Evolutionary conservation across 495 filamentous ascomycete species (phyloP).

Genomic region (Penicillium verhagenii): DNA sequence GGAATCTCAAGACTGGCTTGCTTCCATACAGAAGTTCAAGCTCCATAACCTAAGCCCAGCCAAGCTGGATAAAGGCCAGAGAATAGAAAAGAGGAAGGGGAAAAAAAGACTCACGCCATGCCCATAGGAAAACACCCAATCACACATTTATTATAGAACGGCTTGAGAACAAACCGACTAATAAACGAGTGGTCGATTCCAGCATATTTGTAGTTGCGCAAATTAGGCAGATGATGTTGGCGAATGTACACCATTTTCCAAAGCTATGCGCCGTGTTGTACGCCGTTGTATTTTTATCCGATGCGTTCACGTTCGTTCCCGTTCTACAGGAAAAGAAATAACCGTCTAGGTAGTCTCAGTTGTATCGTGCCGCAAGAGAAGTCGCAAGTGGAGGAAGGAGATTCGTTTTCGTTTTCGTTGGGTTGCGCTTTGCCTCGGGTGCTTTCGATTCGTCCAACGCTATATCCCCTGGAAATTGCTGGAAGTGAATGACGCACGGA

Average conservation of each 20-base stretch:
- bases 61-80: too few species aligned
- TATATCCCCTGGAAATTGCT: not conserved
- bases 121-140: constrained; percentile 91
- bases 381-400: too few species aligned
- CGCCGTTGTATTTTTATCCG: not conserved
- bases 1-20: too few species aligned
- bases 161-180: constrained; percentile 90
- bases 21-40: not conserved
- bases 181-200: constrained; percentile 84
- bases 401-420: too few species aligned
- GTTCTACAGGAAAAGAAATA: too few species aligned
- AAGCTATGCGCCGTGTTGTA: not conserved
- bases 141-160: constrained; percentile 93
- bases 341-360: not conserved
- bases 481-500: not conserved
- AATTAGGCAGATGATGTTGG: constrained; percentile 80
- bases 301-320: not conserved
- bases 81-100: too few species aligned
- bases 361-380: too few species aligned
- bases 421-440: not conserved
- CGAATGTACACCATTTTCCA: constrained; percentile 79
- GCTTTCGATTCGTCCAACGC: not conserved
- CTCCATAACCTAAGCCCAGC: not conserved
- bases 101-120: constrained; percentile 71
- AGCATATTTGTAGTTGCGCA: constrained; percentile 90